A percentile compares a stretch with the other conserved stretches of the same genome.
Evolutionary conservation across 768 basidiomycete genomes (phyloP).

Genomic region (Dioszegia hungarica): DNA sequence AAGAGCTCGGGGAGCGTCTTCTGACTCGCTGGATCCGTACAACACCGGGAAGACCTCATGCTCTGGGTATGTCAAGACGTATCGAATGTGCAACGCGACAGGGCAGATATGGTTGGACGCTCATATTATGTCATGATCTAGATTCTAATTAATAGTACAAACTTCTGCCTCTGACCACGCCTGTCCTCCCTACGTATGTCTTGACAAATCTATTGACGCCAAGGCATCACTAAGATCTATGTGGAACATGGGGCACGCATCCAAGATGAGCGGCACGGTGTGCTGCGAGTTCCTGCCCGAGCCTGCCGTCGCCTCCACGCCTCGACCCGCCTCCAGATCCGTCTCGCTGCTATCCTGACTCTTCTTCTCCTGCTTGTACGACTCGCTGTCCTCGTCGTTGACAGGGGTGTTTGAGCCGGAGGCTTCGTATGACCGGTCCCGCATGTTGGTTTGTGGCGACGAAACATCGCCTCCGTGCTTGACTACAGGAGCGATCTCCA

Average conservation of each 20-base stretch:
- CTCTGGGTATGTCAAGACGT: no score
- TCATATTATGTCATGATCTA: no score
- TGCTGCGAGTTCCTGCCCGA: slow-evolving; percentile 3
- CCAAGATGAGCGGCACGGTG: slow-evolving; percentile 35
- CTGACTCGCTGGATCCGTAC: no score
- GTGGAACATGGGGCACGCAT: slow-evolving; percentile 63
- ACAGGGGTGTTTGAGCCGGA: not conserved
- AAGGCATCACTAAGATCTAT: slow-evolving; percentile 60
- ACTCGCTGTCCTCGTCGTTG: not conserved
- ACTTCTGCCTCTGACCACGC: no score
- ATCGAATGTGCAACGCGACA: no score
- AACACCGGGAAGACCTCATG: no score
- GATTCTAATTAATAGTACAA: no score
- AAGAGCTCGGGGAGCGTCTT: no score
- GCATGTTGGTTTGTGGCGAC: not conserved
- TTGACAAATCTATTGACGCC: slow-evolving; percentile 20
- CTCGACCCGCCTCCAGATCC: not conserved
- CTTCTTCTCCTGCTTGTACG: slow-evolving; percentile 14
- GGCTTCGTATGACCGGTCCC: not conserved
- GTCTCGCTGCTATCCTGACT: not conserved
- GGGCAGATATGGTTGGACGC: no score
- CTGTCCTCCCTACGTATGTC: no score
- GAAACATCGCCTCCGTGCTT: slow-evolving; percentile 41
- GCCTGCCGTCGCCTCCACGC: not conserved
- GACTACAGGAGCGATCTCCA: slow-evolving; percentile 72